Evolutionary conservation across 148 eudicot species (phyloP).

Genomic region (Vaccinium darrowii): DNA sequence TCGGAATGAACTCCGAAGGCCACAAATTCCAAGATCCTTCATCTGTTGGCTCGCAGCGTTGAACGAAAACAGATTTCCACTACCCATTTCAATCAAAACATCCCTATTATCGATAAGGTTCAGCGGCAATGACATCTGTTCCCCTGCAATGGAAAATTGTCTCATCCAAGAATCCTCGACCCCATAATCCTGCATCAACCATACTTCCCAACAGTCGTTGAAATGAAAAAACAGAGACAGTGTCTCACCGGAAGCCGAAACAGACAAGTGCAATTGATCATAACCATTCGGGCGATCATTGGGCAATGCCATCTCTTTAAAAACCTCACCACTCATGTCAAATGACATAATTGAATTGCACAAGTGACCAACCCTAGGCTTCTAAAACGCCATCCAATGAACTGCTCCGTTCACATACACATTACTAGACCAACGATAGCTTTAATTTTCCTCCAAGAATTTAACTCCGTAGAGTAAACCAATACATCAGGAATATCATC

Average conservation of each 20-base stretch:
- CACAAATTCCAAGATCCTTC: conserved; percentile 16
- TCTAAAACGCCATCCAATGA: conserved; percentile 32
- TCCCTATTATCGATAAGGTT: conserved; percentile 12
- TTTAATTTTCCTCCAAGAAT: conserved; percentile 26
- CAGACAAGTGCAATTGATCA: conserved; percentile 13
- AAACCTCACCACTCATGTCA: conserved; percentile 25
- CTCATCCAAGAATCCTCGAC: conserved; percentile 35
- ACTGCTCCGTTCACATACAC: conserved; percentile 32
- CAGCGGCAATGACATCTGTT: conserved; percentile 10
- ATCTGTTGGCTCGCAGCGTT: conserved; percentile 15
- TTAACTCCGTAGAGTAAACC: conserved; percentile 19
- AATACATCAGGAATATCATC: conserved; percentile 10
- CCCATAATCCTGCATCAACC: conserved; percentile 38
- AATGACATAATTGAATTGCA: conserved; percentile 29
- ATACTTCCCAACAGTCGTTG: conserved; percentile 22
- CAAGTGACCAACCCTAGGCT: background rate
- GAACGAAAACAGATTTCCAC: conserved; percentile 18
- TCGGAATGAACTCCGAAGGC: conserved; percentile 19
- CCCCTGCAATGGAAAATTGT: background rate
- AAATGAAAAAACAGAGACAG: conserved; percentile 23
- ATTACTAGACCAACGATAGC: conserved; percentile 21
- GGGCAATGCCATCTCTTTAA: conserved; percentile 27
- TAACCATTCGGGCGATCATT: background rate
- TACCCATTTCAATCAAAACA: conserved; percentile 7
- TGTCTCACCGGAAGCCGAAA: conserved; percentile 14